Evolutionary conservation across 2,329 filamentous ascomycete species (phyloP), one percentile per base, ranked within the genome.

Genomic region (Penicillium sp.): DNA sequence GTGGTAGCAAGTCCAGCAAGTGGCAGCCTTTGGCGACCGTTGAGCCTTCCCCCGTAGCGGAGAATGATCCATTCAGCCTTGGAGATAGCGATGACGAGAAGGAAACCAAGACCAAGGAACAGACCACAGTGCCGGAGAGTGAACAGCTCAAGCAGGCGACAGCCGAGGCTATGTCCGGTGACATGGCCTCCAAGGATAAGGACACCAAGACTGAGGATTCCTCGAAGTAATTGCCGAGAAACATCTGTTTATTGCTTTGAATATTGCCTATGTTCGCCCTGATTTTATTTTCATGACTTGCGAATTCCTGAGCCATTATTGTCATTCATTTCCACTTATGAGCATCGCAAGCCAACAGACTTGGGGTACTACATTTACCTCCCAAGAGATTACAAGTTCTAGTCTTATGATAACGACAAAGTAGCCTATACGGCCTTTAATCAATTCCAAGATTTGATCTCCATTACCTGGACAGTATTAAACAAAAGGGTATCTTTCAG

Each of bases 21-120:
- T 99, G 94, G 94, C 93, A 99, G 74, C 93, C 94, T 9, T 79
- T 99, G 65, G 91, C 92, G 12, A 83, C 88, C 0, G 86, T 97
- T 14, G 90, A 95, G 61, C 91, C 92, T 1, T 88, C 85, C 60
- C 92, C 93, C 14, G 89, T 96, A 58, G 82, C 84, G 18, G 92
- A 97, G 64, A 93, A 96, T 66, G 94, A 99, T 69, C 94, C 94
- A 0, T 99, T 99, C 77, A 97, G 92, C 68, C 82, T 99, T 14
- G 94, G 94, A 5, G 93, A 97, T 66, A 96, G 91, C 68, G 93
- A 97, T 64, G 92, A 96, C 63, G 94, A 99, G 74, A 89, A 89
- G 64, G 90, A 92, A 51, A 75, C 79, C 15, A 94, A 92, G 76
- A 81, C 83, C 46, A 87, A 86, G 70, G 85, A 86, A 54, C 67